Base-by-base conservation (phyloP, 2,329 filamentous ascomycete genomes). In the Tolypocladium capitatum region DNA sequence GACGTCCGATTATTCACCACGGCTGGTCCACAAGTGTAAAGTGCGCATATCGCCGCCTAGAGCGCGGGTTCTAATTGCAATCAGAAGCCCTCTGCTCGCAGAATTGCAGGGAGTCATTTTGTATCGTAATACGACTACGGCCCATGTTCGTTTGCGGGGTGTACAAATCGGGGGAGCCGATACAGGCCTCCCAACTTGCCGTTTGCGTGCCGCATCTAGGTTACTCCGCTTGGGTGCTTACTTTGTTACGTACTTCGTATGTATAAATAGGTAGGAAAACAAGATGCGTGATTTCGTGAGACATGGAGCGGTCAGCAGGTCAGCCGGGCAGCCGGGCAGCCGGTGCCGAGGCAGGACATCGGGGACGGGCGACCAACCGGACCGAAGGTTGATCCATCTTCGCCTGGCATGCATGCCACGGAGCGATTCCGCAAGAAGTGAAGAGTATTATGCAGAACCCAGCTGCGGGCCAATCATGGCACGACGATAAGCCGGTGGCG, bases 401-500 rank as follows among this genome's bases (percentile, higher is more conserved):
- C 27, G 27, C 36, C n/a, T n/a, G n/a, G n/a, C n/a, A n/a, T n/a
- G 14, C 16, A 13, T 8, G 35, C 3, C 7, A 14, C 31, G n/a
- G 43, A 45, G 43, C 43, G 43, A 45, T 45, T 34, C 35, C 43
- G 30, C 30, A 21, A 44, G n/a, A 32, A 45, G 43, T n/a, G 13
- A 35, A 34, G 43, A 14, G 31, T 60, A 63, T 63, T 63, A 63
- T 63, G 60, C 58, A 60, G 60, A 56, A 52, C 59, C 57, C 55
- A 42, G 13, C 7, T 5, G 5, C 18, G 11, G 40, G 46, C 61
- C 61, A 63, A 63, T 63, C 53, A 57, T 11, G 30, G 38, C 7
- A 43, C 49, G 46, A 50, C 56, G 61, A 63, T 63, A 63, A 63
- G 60, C 54, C 48, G 46, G 55, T 38, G 35, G 43, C 34, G 43